A percentile compares a stretch with the other conserved stretches of the same genome.
These are phyloP conservation scores for Myxozyma monticola DNA, from an alignment of 805 yeast species.

Conservation along the genomic window DNA sequence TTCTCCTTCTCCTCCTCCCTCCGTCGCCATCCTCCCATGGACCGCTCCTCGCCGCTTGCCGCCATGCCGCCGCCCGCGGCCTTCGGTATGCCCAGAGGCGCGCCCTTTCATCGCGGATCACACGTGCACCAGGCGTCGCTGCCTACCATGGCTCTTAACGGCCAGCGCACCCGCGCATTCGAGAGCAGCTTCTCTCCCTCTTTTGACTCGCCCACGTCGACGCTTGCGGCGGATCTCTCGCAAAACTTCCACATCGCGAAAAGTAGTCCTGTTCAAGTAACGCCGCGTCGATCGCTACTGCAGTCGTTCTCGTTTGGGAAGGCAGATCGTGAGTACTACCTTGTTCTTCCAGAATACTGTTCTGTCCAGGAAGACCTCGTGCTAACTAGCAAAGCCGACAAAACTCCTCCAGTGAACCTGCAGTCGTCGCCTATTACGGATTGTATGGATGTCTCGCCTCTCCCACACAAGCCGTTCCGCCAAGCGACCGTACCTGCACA, in stretches of 20 bases:
- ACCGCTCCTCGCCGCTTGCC: constrained; percentile 29
- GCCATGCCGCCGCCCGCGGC: constrained; percentile 28
- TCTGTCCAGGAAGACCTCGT: not conserved
- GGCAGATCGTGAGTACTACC: constrained; percentile 8
- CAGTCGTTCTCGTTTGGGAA: constrained; percentile 33
- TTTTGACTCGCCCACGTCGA: constrained; percentile 36
- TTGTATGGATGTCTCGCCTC: constrained; percentile 26
- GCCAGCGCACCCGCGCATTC: not conserved
- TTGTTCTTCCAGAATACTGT: not conserved
- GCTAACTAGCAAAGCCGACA: constrained; percentile 5
- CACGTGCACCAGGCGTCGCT: constrained; percentile 21
- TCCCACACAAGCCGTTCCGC: constrained; percentile 23
- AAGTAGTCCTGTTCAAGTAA: constrained; percentile 36
- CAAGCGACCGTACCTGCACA: too few species aligned
- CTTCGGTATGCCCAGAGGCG: constrained; percentile 6
- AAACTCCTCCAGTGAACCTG: constrained; percentile 23
- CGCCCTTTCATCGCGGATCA: constrained; percentile 4
- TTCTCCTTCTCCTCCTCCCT: not conserved
- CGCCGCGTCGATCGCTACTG: constrained; percentile 39
- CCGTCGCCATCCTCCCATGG: constrained; percentile 9
- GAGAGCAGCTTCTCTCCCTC: constrained; percentile 15
- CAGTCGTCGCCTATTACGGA: constrained; percentile 20
- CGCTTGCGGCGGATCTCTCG: constrained; percentile 41
- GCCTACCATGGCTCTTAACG: constrained; percentile 12
- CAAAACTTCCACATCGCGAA: constrained; percentile 41